Evolutionary conservation across 352 stramenopile species (phyloP), one percentile per base, ranked within the genome.

Genomic region (Pythium sukuiense): DNA sequence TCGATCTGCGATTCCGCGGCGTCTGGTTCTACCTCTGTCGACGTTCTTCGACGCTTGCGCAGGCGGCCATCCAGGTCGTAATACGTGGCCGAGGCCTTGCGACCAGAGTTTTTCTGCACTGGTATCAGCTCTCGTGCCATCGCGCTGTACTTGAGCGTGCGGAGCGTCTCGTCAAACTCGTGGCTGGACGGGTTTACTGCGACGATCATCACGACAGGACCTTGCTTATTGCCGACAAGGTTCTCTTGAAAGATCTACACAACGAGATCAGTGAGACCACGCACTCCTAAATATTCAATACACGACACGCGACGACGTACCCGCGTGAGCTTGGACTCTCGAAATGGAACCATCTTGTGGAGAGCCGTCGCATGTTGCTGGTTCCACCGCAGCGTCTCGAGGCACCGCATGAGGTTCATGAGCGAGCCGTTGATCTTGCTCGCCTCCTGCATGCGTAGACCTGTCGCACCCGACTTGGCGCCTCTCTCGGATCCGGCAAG

Each of bases 341-440:
- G 88, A 70, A 98, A 99, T 0, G 97, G 97, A n/a, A 99, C 91
- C 52, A 98, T 89, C 54, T 96, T 92, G 67, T 95, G 80, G 29
- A 91, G 73, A 39, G 74, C 76, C 1, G 64, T 71, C 0, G 81
- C 83, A 50, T 90, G 84, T 61, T 93, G 83, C 59, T 98, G 89
- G 60, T 98, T 98, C 73, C 83, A 94, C 0, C 96, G 88, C 77
- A 99, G 82, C 20, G 88, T 95, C 61, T 98, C 92, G 2, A 99
- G 80, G 69, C 97, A 99, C 45, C 91, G 87, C 93, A 98, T 99
- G 27, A 99, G 85, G 53, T 98, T 98, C 93, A 98, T 99, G 5
- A 99, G 77, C 20, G 92, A 98, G 18, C 87, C 88, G 85, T 99
- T 99, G 72, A 99, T 99, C 67, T 98, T 92, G 65, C 93, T 98